Base-by-base conservation (phyloP, 805 yeast genomes). In the Tanozyma kutaoensis region DNA sequence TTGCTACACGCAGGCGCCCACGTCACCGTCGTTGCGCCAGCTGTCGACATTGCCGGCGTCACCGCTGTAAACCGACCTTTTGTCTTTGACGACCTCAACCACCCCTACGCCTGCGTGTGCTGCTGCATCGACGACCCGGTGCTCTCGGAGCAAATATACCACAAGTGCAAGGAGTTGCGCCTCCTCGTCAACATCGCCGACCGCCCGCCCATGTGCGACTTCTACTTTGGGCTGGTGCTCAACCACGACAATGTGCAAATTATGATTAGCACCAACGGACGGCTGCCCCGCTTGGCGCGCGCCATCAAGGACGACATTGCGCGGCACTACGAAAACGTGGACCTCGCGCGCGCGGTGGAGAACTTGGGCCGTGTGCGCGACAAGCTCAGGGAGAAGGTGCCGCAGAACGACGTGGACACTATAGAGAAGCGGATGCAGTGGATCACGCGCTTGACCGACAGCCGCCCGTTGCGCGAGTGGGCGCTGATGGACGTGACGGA, bases 181-280 rank as follows among this genome's bases (percentile, higher is more conserved):
- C 37, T 82, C 46, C 69, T 71, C 15, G 82, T 78, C 14, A 81
- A 81, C 43, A 75, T 80, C 22, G 93, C 93, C 2, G 94, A 81
- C 46, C 77, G 77, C 34, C 93, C 93, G 3, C 66, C 68, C n/a
- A 55, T 71, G 33, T 81, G 94, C 54, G 94, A 81, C 48, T 81
- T 79, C 49, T 81, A 79, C 53, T 81, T 81, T 48, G 94, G 93
- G 1, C 69, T 86, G 14, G 72, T 76, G 55, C 72, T 69, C 46
- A 63, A 79, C 41, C 69, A 68, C 36, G 91, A 86, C 11, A 69
- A 73, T 11, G 53, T 81, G 26, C 91, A 80, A 44, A 63, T 81
- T 21, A 75, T 81, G 86, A 76, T 81, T 10, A 71, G 82, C 22
- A 79, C 93, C 9, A 80, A 79, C 46, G 93, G 93, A 4, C 69